Evolutionary conservation across 2,329 filamentous ascomycete species (phyloP).

Genomic region (Fusarium torreyae): DNA sequence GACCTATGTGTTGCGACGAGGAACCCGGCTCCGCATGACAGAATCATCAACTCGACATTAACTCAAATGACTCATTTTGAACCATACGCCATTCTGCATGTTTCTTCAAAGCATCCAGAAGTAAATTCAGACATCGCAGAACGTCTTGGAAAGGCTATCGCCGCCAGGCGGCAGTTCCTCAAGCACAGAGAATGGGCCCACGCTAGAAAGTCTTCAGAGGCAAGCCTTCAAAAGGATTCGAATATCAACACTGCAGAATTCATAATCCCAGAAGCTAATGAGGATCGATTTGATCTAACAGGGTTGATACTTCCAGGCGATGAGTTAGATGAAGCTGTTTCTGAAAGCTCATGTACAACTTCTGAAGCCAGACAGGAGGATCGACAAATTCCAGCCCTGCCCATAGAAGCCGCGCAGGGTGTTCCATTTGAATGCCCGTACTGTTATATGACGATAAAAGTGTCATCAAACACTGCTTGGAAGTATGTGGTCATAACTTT

Average conservation of each 20-base stretch:
- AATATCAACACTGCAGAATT: no score
- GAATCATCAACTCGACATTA: fast-evolving
- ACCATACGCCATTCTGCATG: background rate
- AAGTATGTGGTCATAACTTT: background rate
- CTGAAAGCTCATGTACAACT: background rate
- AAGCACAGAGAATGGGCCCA: background rate
- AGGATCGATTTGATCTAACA: no score
- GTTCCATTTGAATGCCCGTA: background rate
- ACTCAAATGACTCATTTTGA: background rate
- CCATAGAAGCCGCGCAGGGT: background rate
- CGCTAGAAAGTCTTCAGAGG: background rate
- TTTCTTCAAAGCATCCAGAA: background rate
- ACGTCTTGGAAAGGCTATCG: background rate
- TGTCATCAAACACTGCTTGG: background rate
- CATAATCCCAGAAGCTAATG: fast-evolving
- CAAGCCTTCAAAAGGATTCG: no score
- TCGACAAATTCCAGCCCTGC: background rate
- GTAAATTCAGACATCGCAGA: background rate
- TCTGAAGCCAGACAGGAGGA: no score
- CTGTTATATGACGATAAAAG: background rate
- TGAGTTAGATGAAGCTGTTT: background rate
- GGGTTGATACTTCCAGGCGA: no score
- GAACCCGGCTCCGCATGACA: fast-evolving
- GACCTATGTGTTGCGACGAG: background rate
- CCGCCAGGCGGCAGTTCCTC: background rate